Conservation (phyloP, 495 filamentous ascomycete genomes). For the Hapsidospora chrysogenum region DNA sequence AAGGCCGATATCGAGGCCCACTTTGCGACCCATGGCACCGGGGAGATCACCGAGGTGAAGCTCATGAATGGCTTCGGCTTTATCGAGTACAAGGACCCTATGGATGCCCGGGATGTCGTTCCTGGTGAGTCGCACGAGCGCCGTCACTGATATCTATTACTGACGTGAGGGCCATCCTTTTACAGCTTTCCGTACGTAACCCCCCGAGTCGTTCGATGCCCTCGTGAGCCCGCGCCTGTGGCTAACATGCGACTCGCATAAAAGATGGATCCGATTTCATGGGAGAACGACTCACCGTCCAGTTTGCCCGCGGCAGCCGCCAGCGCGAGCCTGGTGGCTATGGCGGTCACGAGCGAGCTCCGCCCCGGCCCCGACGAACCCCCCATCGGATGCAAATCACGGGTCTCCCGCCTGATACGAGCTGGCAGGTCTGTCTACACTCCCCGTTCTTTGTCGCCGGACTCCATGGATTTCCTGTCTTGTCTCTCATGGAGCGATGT, state of each 20-base stretch:
- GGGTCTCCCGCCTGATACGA: conserved; percentile 93
- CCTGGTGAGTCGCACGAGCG: conserved; percentile 51
- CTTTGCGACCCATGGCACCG: conserved; percentile 87
- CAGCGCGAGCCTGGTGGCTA: conserved; percentile 50
- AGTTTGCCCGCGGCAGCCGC: conserved; percentile 90
- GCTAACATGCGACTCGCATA: conserved; percentile 17
- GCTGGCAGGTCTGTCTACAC: conserved; percentile 97
- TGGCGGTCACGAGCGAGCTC: conserved; percentile 51
- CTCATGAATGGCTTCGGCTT: conserved; percentile 99
- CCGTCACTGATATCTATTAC: no score
- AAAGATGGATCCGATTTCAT: conserved; percentile 97
- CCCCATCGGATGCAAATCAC: conserved; percentile 91
- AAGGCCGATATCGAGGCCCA: conserved; percentile 94
- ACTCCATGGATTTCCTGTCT: conserved; percentile 18
- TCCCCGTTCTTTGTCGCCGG: conserved; percentile 36
- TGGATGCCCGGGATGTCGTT: conserved; percentile 94
- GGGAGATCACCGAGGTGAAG: conserved; percentile 97
- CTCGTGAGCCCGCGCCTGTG: conserved; percentile 11
- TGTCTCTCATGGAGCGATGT: conserved; percentile 12
- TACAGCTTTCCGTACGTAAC: conserved; percentile 39
- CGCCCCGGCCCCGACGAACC: conserved; percentile 86
- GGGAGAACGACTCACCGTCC: conserved; percentile 88
- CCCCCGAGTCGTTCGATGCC: conserved; percentile 9
- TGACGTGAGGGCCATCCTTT: no score
- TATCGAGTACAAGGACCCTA: conserved; percentile 94